Evolutionary conservation across 2,329 filamentous ascomycete species (phyloP), one percentile per base, ranked within the genome.

Genomic region (Scedosporium dehoogii): DNA sequence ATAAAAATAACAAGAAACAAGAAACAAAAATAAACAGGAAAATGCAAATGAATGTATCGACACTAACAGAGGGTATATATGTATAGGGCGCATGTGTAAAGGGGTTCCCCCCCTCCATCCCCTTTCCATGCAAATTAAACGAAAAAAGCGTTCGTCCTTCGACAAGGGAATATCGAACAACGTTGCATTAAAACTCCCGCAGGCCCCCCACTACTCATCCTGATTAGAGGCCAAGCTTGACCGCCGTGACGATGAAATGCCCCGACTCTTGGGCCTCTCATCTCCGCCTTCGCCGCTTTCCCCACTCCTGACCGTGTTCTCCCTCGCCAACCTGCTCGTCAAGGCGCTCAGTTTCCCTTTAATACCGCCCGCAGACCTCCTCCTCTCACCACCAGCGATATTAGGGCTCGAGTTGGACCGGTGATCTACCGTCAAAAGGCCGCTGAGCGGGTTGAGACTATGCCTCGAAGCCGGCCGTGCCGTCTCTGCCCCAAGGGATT

Each of bases 341-440:
- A 57, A 25, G 3, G 60, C 60, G 18, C 29, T 62, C 60, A 62
- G 16, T 41, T 62, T 62, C 44, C 55, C 55, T 53, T 58, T 62
- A 23, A 62, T 33, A 16, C 58, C 58, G 9, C 18, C 55, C 27
- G 58, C 58, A 16, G 58, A 46, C 38, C 42, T 59, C 38, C 42
- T 44, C 58, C 58, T 44, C 58, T 42, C 58, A 18, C 53, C 23
- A n/a, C 60, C n/a, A 48, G 23, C 21, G 58, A 57, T 38, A 23
- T 46, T 58, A 7, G 53, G 60, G 18, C 51, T 55, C 16, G 60
- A 58, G n/a, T 53, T 33, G 23, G 41, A 18, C 38, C 42, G 38
- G 41, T 59, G 21, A 6, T 59, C 42, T 23, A 38, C 55, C 4
- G 27, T 21, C 27, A 33, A 9, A n/a, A 42, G 29, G 5, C 18